phyloP scores from a whole-genome alignment of 73 alveolate species.

The Paramecium bursaria region DNA sequence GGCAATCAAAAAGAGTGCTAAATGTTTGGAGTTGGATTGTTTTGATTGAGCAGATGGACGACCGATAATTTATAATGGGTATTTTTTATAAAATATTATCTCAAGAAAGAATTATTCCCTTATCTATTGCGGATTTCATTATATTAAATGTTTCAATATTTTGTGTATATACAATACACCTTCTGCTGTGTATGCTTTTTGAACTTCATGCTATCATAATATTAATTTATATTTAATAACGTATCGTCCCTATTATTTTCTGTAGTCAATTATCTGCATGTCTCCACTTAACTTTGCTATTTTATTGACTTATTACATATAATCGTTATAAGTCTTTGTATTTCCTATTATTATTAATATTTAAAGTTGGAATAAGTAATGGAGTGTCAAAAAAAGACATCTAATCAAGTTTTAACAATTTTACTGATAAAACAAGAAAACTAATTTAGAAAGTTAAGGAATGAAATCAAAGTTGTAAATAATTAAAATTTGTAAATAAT shows the following conservation, averaged over 20 bases:
- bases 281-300: background rate
- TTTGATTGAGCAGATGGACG: conserved; percentile 91
- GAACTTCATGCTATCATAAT: background rate
- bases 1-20: conserved; percentile 87
- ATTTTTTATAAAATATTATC: background rate
- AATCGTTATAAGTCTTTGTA: background rate
- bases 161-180: background rate
- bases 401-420: conserved; percentile 1
- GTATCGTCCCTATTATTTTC: background rate
- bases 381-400: conserved; percentile 4
- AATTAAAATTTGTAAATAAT: too few relatives aligned
- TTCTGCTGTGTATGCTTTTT: background rate
- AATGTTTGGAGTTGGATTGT: conserved; percentile 94
- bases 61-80: conserved; percentile 94
- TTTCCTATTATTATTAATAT: background rate
- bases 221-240: too few relatives aligned
- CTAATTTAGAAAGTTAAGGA: conserved; percentile 1
- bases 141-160: background rate
- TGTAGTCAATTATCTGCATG: background rate
- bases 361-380: background rate
- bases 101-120: too few relatives aligned
- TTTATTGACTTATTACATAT: background rate
- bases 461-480: background rate
- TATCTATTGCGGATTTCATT: too few relatives aligned
- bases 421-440: conserved; percentile 28